These are phyloP conservation scores for Mycena floridula DNA, from an alignment of 768 basidiomycete species.

Conservation along the genomic window DNA sequence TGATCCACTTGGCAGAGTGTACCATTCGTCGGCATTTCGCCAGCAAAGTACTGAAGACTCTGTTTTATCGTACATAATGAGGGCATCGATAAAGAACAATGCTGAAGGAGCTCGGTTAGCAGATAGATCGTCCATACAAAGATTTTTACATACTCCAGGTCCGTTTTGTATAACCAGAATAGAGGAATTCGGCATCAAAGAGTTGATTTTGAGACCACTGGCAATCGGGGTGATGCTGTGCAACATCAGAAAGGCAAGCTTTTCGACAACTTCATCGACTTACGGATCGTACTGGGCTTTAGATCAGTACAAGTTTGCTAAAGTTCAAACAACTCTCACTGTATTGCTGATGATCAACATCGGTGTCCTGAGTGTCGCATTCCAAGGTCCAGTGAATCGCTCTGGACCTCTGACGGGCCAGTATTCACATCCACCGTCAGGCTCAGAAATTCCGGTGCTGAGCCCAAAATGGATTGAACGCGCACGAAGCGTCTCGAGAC, in stretches of 20 bases:
- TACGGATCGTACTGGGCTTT: slow-evolving; percentile 6
- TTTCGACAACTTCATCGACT: not conserved
- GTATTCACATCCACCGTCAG: slow-evolving; percentile 18
- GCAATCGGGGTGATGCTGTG: slow-evolving; percentile 16
- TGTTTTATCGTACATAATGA: slow-evolving; percentile 8
- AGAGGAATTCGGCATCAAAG: slow-evolving; percentile 17
- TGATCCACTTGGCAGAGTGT: slow-evolving; percentile 8
- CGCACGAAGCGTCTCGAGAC: slow-evolving; percentile 4
- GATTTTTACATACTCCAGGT: slow-evolving; percentile 8
- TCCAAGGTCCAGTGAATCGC: slow-evolving; percentile 22
- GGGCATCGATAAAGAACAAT: slow-evolving; percentile 3
- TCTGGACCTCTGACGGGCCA: slow-evolving; percentile 18
- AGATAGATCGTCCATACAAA: not conserved
- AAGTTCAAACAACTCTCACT: slow-evolving; percentile 12
- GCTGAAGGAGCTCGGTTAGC: slow-evolving; percentile 1
- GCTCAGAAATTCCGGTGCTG: slow-evolving; percentile 13
- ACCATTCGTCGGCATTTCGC: slow-evolving; percentile 9
- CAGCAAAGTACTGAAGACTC: slow-evolving; percentile 5
- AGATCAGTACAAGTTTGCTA: not conserved
- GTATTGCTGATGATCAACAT: slow-evolving; percentile 23
- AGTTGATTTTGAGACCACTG: slow-evolving; percentile 15
- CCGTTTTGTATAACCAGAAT: slow-evolving; percentile 17
- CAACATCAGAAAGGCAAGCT: not conserved
- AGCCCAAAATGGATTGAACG: slow-evolving; percentile 17
- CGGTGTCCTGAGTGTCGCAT: slow-evolving; percentile 17